Evolutionary conservation across 495 filamentous ascomycete genomes (phyloP), one percentile per base, ranked within the genome.

Genomic region (Cetradonia linearis): DNA sequence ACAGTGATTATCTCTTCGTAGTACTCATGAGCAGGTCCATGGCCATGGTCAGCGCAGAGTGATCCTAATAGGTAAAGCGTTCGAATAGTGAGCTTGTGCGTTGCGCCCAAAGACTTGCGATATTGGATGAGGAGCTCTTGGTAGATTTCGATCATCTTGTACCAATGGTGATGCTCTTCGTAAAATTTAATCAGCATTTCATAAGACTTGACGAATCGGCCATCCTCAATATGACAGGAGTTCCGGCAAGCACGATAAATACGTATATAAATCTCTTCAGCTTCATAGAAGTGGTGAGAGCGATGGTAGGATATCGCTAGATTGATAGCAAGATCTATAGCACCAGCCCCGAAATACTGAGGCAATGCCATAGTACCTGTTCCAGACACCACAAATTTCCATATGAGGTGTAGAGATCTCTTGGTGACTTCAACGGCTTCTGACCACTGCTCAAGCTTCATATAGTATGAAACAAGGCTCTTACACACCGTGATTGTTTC

Each of bases 241-340:
- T 63, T 64, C 1, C 78, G 67, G 53, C 78, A 81, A 8, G 77
- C 77, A 30, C 69, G 71, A 71, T 81, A 85, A 49, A 86, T 78
- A 47, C 76, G 75, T 55, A 80, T 67, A 64, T 85, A 85, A 30
- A 81, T 78, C 58, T 72, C 71, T 70, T 83, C 81, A 3, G 82
- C 81, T 61, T 75, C 73, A 16, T 78, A 70, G 52, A 74, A 76
- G 27, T 68, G 68, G 11, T 72, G 65, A 60, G 72, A 70, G 33
- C 65, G 68, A 54, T 68, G 68, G 60, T 79, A 72, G 68, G 74
- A 78, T 33, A 72, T 47, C 14, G 77, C 75, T n/a, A 77, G 66
- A 33, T 65, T 64, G 1, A 67, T 69, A 11, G 75, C 75, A 25
- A 77, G 68, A 8, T 67, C 44, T 33, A 80, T 73, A 3, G 73